A percentile compares a stretch with the other conserved stretches of the same genome.
Evolutionary conservation across 768 basidiomycete genomes (phyloP).

Genomic region (Pleurotus salmoneostramineus): DNA sequence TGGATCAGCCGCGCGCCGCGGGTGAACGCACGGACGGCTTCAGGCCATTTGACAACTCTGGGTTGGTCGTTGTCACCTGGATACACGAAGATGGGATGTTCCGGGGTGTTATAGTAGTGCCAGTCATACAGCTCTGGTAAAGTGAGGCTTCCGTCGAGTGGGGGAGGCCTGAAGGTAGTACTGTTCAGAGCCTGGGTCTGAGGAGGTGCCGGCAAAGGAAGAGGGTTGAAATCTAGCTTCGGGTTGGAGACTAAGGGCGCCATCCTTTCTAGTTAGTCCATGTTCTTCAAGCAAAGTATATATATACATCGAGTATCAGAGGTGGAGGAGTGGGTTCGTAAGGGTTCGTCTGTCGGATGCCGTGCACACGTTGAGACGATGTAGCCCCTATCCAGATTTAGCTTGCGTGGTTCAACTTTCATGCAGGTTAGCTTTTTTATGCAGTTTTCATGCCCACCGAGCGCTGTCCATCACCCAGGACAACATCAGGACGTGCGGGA

Average conservation of each 20-base stretch:
- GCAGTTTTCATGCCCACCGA: too few species aligned
- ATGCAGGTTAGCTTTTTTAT: too few species aligned
- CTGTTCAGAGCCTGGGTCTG: not conserved
- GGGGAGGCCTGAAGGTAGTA: conserved; percentile 13
- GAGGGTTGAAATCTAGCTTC: not conserved
- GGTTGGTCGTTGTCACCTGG: conserved; percentile 10
- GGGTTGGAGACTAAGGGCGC: not conserved
- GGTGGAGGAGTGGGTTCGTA: too few species aligned
- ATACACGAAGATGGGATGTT: conserved; percentile 12
- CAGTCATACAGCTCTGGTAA: not conserved
- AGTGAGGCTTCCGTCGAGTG: not conserved
- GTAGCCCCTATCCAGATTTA: too few species aligned
- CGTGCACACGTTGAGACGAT: too few species aligned
- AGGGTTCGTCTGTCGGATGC: too few species aligned
- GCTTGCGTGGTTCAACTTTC: too few species aligned
- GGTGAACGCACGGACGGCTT: conserved; percentile 20
- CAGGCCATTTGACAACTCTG: conserved; percentile 17
- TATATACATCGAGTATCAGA: too few species aligned
- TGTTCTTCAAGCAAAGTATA: too few species aligned
- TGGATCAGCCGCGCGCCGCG: conserved; percentile 16
- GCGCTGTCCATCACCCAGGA: too few species aligned
- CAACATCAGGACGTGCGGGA: too few species aligned
- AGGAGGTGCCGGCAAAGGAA: not conserved
- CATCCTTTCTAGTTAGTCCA: not conserved
- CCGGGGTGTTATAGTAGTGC: not conserved